phyloP scores from a whole-genome alignment of 768 basidiomycete genomes.

The Coprinopsis strossmayeri region DNA sequence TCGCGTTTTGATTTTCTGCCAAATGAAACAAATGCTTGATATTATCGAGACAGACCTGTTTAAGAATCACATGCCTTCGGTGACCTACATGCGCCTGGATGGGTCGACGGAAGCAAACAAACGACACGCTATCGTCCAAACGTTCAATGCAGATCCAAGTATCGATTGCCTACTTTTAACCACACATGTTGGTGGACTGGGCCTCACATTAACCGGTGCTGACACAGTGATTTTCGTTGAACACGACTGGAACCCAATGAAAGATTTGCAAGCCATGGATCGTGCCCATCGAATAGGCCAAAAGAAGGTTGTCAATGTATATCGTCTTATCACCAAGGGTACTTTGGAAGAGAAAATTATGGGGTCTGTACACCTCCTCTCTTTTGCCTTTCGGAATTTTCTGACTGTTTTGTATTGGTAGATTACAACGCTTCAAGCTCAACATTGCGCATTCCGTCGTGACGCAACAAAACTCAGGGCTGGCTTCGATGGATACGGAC shows the following conservation, averaged over 20 bases:
- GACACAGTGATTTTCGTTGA: constrained; percentile 99
- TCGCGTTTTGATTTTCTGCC: constrained; percentile 98
- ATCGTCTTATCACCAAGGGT: constrained; percentile 93
- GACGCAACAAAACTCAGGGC: constrained; percentile 92
- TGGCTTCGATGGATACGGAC: constrained; percentile 95
- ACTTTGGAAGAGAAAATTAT: constrained; percentile 99
- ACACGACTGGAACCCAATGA: constrained; percentile 99
- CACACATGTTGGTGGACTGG: constrained; percentile 94
- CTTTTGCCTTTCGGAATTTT: background rate
- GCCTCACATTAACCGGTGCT: constrained; percentile 93
- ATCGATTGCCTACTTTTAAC: constrained; percentile 95
- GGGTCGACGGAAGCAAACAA: constrained; percentile 89
- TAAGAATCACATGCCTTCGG: constrained; percentile 85
- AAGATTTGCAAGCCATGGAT: constrained; percentile 99
- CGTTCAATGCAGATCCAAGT: constrained; percentile 95
- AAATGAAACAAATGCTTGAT: constrained; percentile 99
- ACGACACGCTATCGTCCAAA: constrained; percentile 95
- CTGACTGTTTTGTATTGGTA: constrained; percentile 25
- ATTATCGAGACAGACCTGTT: constrained; percentile 94
- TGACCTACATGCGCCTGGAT: constrained; percentile 98
- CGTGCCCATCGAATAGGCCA: constrained; percentile 97
- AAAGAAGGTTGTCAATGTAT: constrained; percentile 98
- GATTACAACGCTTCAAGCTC: constrained; percentile 96
- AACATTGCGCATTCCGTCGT: constrained; percentile 97
- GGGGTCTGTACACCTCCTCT: constrained; percentile 58